These are phyloP conservation scores for Trametes sanguinea DNA, from an alignment of 768 basidiomycete genomes.

Conservation along the genomic window DNA sequence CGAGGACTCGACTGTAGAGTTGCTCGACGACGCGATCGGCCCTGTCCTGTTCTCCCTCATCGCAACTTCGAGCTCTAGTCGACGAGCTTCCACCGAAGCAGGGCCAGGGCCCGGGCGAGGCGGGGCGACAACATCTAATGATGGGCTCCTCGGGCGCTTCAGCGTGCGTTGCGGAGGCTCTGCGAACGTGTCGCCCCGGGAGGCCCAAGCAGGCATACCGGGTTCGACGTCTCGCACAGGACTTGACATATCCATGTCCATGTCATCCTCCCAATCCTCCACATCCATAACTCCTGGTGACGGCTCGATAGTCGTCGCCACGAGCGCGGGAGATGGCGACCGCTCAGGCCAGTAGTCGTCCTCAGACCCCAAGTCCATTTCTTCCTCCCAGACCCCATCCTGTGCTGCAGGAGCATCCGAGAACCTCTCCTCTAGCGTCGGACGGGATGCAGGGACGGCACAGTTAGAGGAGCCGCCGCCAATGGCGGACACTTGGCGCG, in stretches of 20 bases:
- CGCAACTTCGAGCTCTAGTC: constrained; percentile 19
- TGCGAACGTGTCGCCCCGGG: no score
- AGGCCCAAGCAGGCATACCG: no score
- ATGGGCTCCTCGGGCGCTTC: not conserved
- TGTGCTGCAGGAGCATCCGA: not conserved
- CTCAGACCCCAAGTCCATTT: constrained; percentile 24
- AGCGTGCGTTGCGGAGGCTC: no score
- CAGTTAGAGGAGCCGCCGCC: not conserved
- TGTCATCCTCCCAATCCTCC: constrained; percentile 9
- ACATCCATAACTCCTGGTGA: not conserved
- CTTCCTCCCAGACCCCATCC: constrained; percentile 5
- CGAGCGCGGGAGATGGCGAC: not conserved
- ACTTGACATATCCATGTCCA: constrained; percentile 9
- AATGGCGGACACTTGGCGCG: no score
- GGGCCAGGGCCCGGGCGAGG: not conserved
- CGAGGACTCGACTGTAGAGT: not conserved
- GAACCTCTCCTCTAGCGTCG: constrained; percentile 9
- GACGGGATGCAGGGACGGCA: not conserved
- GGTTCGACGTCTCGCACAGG: no score
- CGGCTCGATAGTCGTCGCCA: not conserved
- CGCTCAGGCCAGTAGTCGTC: constrained; percentile 3
- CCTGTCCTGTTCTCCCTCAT: constrained; percentile 15
- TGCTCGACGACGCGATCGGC: not conserved
- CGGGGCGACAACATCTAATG: not conserved
- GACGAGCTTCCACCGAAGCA: constrained; percentile 5